These are phyloP conservation scores for Albophoma yamanashiensis DNA, from an alignment of 2,329 filamentous ascomycete species.

Conservation along the genomic window DNA sequence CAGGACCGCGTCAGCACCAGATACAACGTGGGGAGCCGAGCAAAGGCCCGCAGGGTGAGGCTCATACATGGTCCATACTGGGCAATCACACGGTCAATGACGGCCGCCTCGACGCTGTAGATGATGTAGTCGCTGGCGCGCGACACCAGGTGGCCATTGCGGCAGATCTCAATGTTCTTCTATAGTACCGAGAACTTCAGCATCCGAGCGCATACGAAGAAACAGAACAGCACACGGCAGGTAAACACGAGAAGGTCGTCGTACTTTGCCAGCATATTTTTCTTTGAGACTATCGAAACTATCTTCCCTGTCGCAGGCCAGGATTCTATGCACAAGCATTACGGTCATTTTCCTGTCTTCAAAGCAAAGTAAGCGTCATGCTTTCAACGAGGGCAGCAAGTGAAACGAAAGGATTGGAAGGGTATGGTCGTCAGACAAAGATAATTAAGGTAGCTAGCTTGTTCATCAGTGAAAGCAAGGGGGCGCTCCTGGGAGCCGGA, in stretches of 20 bases:
- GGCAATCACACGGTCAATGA: conserved; percentile 78
- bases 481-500: conserved; percentile 58
- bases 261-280: conserved; percentile 84
- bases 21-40: background rate
- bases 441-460: conserved; percentile 88
- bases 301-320: conserved; percentile 88
- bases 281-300: conserved; percentile 71
- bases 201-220: conserved; percentile 18
- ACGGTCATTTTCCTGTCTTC: conserved; percentile 12
- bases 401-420: background rate
- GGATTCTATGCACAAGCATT: conserved; percentile 50
- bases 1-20: background rate
- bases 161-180: conserved; percentile 79
- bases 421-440: conserved; percentile 61
- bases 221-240: conserved; percentile 4
- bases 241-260: conserved; percentile 13
- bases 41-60: conserved; percentile 1
- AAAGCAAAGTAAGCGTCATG: background rate
- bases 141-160: conserved; percentile 92
- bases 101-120: conserved; percentile 93
- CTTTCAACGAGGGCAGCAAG: background rate
- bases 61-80: conserved; percentile 79
- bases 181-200: conserved; percentile 36
- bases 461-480: conserved; percentile 92
- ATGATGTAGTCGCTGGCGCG: conserved; percentile 97